Evolutionary conservation across 2,329 filamentous ascomycete species (phyloP).

Genomic region (Lasiodiplodia sp.): DNA sequence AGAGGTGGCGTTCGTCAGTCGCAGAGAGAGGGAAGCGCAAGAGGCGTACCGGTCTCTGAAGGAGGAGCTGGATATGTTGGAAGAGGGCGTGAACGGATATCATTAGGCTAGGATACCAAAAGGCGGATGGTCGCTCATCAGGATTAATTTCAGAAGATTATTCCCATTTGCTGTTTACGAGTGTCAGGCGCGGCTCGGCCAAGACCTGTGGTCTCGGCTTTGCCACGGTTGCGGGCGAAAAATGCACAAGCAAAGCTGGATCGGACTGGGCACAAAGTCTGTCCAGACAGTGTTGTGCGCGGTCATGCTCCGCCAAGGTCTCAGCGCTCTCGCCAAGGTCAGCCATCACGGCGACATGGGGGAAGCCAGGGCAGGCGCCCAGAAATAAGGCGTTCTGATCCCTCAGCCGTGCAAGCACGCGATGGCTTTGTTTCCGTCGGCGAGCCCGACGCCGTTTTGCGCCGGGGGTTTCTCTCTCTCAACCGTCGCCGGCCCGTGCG

Average conservation of each 20-base stretch:
- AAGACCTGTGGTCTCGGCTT: slow-evolving; percentile 1
- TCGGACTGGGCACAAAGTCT: slow-evolving; percentile 1
- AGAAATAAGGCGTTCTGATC: slow-evolving; percentile 1
- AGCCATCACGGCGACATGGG: slow-evolving; percentile 7
- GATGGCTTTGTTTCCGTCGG: not conserved
- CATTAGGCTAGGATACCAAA: slow-evolving; percentile 35
- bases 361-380: slow-evolving; percentile 1
- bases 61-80: slow-evolving; percentile 76
- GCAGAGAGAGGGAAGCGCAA: slow-evolving; percentile 88
- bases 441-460: not conserved
- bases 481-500: not conserved
- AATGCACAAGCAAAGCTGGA: not conserved
- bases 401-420: slow-evolving; percentile 12
- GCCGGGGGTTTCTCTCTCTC: not conserved
- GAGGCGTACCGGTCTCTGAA: slow-evolving; percentile 78
- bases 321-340: slow-evolving; percentile 15
- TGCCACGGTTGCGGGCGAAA: slow-evolving; percentile 1
- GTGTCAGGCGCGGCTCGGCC: not conserved
- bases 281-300: not conserved
- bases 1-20: slow-evolving; percentile 82
- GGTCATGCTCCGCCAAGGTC: slow-evolving; percentile 23
- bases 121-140: not conserved
- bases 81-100: slow-evolving; percentile 46
- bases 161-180: not conserved
- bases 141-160: slow-evolving; percentile 5